Percentiles rank a stretch among this genome's conserved stretches.
phyloP scores from a whole-genome alignment of 176 grass and related monocot genomes.

The Oropetium thomaeum region DNA sequence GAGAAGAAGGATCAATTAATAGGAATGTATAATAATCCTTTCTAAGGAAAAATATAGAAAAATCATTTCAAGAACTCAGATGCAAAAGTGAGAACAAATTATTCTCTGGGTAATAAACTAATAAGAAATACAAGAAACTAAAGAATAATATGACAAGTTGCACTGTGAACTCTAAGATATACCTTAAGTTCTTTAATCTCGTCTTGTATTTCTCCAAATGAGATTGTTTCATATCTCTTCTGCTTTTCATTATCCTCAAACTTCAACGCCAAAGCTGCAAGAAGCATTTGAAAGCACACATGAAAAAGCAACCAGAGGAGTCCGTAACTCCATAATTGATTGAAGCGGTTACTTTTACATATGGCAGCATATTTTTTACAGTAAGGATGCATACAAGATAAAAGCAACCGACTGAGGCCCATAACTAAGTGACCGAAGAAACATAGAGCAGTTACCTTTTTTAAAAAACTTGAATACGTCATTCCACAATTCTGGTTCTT shows the following conservation, averaged over 20 bases:
- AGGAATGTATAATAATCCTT: neutral
- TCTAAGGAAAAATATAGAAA: neutral
- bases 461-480: slow-evolving; percentile 91
- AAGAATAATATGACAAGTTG: neutral
- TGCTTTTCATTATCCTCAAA: slow-evolving; percentile 74
- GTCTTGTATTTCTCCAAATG: slow-evolving; percentile 78
- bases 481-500: slow-evolving; percentile 86
- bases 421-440: neutral
- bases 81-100: neutral
- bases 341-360: neutral
- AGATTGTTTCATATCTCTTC: slow-evolving; percentile 68
- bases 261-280: slow-evolving; percentile 60
- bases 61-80: neutral
- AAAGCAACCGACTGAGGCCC: slow-evolving; percentile 8
- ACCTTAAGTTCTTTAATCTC: slow-evolving; percentile 94
- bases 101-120: neutral
- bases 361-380: neutral
- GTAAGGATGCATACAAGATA: neutral
- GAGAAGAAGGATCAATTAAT: slow-evolving; percentile 1
- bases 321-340: no score
- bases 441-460: slow-evolving; percentile 50
- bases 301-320: neutral
- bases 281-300: slow-evolving; percentile 22
- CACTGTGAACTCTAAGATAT: neutral
- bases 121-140: neutral